These are phyloP conservation scores for Gossypium raimondii DNA, from an alignment of 345 rosid species.

Conservation along the genomic window DNA sequence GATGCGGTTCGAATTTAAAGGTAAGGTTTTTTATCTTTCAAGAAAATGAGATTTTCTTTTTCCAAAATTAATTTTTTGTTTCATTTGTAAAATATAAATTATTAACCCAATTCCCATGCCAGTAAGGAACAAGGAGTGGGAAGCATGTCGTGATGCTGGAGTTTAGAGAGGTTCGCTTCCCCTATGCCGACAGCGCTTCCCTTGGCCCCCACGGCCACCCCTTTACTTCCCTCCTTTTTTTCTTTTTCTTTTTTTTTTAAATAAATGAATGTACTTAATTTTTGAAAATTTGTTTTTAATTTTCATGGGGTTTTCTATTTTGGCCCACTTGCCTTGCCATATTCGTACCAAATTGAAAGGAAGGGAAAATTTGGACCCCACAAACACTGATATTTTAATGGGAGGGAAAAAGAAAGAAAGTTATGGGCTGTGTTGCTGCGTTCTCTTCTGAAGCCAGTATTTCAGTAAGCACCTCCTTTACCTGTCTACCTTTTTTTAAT, in stretches of 20 bases:
- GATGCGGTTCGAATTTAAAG: no score
- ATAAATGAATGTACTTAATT: not conserved
- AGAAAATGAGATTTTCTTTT: not conserved
- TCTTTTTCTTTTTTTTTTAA: no score
- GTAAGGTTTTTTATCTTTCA: no score
- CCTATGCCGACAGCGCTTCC: slow-evolving; percentile 38
- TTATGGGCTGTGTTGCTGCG: not conserved
- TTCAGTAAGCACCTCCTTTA: not conserved
- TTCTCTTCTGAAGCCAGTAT: not conserved
- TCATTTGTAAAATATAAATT: not conserved
- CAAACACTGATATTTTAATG: not conserved
- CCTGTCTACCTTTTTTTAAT: not conserved
- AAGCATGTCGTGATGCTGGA: slow-evolving; percentile 6
- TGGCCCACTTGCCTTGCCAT: not conserved
- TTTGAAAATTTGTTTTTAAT: not conserved
- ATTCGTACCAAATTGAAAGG: not conserved
- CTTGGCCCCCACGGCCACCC: slow-evolving; percentile 19
- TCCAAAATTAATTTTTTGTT: not conserved
- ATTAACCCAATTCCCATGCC: not conserved
- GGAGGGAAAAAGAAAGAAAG: not conserved
- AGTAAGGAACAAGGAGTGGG: not conserved
- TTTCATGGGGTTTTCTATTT: not conserved
- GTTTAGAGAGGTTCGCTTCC: slow-evolving; percentile 36
- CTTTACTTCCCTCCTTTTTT: not conserved
- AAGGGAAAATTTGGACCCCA: not conserved